Percentiles rank a stretch among this genome's conserved stretches.
phyloP scores from a whole-genome alignment of 164 flowering plant species.

The Kalanchoe fedtschenkoi region DNA sequence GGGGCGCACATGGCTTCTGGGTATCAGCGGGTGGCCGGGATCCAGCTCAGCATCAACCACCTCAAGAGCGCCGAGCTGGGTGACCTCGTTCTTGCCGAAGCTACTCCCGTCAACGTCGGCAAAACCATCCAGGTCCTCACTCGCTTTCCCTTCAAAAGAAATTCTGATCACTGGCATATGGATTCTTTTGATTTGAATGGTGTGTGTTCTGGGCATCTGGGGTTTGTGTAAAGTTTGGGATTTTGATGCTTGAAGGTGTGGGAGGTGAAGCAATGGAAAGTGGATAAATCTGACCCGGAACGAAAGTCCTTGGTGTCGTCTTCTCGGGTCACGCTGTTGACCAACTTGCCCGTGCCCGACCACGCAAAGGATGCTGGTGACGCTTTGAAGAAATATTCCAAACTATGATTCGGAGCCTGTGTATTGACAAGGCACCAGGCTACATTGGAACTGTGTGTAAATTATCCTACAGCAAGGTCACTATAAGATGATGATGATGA shows the following conservation, averaged over 20 bases:
- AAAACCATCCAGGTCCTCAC: slow-evolving; percentile 67
- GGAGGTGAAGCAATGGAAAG: slow-evolving; percentile 50
- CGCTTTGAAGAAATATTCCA: slow-evolving; percentile 42
- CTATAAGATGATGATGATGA: background rate
- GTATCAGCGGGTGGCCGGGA: slow-evolving; percentile 62
- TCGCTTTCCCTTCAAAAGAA: slow-evolving; percentile 20
- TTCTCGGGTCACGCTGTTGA: slow-evolving; percentile 49
- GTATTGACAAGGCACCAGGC: background rate
- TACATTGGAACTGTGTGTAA: background rate
- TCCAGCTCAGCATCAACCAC: slow-evolving; percentile 79
- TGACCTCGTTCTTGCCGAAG: slow-evolving; percentile 55
- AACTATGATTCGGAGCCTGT: slow-evolving; percentile 17
- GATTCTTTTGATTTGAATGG: background rate
- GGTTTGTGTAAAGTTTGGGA: background rate
- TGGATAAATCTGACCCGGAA: slow-evolving; percentile 21
- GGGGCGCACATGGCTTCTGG: slow-evolving; percentile 89
- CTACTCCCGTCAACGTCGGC: slow-evolving; percentile 56
- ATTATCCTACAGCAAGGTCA: background rate
- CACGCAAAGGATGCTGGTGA: slow-evolving; percentile 35
- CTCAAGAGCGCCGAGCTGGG: slow-evolving; percentile 53
- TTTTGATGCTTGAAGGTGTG: slow-evolving; percentile 30
- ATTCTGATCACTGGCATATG: slow-evolving; percentile 37
- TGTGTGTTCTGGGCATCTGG: background rate
- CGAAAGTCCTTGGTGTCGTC: slow-evolving; percentile 32
- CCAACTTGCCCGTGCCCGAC: slow-evolving; percentile 53